Evolutionary conservation across 208 protist genomes (phyloP).

Genomic region (Herpetomonas samuelpessoai): DNA sequence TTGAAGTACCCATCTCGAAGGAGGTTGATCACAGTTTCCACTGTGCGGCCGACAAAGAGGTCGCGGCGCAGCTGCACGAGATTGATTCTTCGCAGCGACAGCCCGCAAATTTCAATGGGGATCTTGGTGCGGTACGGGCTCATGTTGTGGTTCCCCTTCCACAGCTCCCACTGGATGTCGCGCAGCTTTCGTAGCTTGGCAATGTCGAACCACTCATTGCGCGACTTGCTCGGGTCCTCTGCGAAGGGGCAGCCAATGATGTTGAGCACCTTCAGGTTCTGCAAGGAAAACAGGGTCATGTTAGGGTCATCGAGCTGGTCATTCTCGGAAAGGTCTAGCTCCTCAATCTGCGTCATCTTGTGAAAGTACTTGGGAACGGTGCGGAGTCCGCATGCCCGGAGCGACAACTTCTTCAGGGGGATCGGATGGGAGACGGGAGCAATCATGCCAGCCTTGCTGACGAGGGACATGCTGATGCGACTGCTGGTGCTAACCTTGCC

Average conservation of each 20-base stretch:
- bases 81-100: conserved; percentile 60
- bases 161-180: conserved; percentile 82
- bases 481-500: conserved; percentile 29
- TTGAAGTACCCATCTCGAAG: conserved; percentile 86
- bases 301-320: conserved; percentile 77
- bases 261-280: conserved; percentile 72
- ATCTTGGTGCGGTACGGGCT: conserved; percentile 83
- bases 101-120: conserved; percentile 78
- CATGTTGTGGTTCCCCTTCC: conserved; percentile 73
- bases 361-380: conserved; percentile 89
- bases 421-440: conserved; percentile 58
- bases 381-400: conserved; percentile 63
- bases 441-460: conserved; percentile 67
- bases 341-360: conserved; percentile 70
- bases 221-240: conserved; percentile 40
- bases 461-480: conserved; percentile 59
- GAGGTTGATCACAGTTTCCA: conserved; percentile 80
- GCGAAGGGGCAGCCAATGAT: conserved; percentile 85
- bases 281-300: conserved; percentile 85
- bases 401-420: conserved; percentile 61
- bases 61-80: conserved; percentile 56
- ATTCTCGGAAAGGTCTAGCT: conserved; percentile 86
- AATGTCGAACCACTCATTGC: conserved; percentile 89
- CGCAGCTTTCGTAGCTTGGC: conserved; percentile 63
- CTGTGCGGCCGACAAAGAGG: conserved; percentile 75